Evolutionary conservation across 257 asterid genomes (phyloP).

Genomic region (Solanum clarkiae): DNA sequence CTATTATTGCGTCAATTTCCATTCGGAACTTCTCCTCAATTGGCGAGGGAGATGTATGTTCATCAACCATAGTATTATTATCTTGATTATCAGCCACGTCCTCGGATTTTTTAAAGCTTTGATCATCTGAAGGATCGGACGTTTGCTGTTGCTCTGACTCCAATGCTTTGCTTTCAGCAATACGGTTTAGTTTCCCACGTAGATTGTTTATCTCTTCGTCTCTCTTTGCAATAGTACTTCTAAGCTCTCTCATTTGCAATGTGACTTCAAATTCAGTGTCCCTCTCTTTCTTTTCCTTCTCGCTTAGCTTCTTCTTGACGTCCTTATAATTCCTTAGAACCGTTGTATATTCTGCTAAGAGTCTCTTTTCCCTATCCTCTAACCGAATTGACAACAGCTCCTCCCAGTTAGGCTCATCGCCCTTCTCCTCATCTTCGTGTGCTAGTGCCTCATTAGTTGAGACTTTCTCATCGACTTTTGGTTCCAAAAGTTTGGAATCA

Average conservation of each 20-base stretch:
- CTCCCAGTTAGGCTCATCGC: slow-evolving; percentile 50
- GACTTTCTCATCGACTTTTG: background rate
- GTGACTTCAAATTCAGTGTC: slow-evolving; percentile 46
- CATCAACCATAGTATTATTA: slow-evolving; percentile 8
- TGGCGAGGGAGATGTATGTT: slow-evolving; percentile 10
- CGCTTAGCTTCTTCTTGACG: slow-evolving; percentile 48
- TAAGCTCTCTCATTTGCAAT: slow-evolving; percentile 56
- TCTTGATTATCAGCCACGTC: background rate
- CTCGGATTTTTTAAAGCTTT: background rate
- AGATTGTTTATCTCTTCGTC: slow-evolving; percentile 60
- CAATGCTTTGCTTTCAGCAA: background rate
- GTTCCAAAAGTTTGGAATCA: slow-evolving; percentile 3
- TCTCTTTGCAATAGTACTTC: slow-evolving; percentile 35
- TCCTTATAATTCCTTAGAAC: slow-evolving; percentile 76
- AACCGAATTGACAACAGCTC: slow-evolving; percentile 53
- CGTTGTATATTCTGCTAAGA: slow-evolving; percentile 55
- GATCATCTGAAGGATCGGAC: background rate
- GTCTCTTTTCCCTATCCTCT: slow-evolving; percentile 68
- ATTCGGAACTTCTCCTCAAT: slow-evolving; percentile 37
- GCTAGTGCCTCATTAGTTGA: background rate
- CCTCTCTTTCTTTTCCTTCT: slow-evolving; percentile 50
- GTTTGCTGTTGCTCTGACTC: background rate
- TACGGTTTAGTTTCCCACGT: slow-evolving; percentile 19
- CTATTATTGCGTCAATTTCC: slow-evolving; percentile 35
- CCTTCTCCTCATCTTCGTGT: slow-evolving; percentile 9